Base-by-base conservation (phyloP, 2,329 filamentous ascomycete genomes). In the Trichoderma koningiopsis region DNA sequence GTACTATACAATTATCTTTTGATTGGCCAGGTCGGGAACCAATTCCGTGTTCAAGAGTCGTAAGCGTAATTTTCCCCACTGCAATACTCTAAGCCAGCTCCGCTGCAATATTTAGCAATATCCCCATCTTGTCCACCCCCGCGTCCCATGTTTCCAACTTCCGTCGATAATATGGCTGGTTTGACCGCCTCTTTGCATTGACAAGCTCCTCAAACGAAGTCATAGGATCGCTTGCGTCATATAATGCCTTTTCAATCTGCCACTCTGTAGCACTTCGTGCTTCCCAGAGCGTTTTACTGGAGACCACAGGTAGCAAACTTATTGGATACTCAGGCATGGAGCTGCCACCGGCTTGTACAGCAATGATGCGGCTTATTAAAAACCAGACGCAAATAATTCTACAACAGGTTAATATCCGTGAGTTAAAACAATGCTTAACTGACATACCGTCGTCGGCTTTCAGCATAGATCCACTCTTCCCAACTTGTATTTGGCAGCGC, bases 311-410 rank as follows among this genome's bases (percentile, higher is more conserved):
- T 11, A 61, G 3, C 13, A 61, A 47, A 16, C 11, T 47, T 1
- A 49, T 27, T 3, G 58, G 58, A 31, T 61, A 61, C 19, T 27
- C 37, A 22, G 24, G 16, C 24, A 61, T 61, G 16, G 29, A 22
- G n/a, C 24, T 31, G 10, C n/a, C n/a, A 11, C 19, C 29, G 8
- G n/a, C 22, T 4, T 29, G n/a, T 16, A 29, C 24, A 13, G 27
- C 31, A 22, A 61, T 29, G 27, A 61, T 61, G 16, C 37, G 58
- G 19, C 58, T 61, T 43, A 61, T 47, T 4, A 61, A 47, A 31
- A 61, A 61, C 58, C 58, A 61, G 3, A 61, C 24, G 40, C 58
- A 61, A 22, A 61, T 61, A 6, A 49, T 61, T 61, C 58, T 61
- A 33, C 5, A 2, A 8, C 7, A 22, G 11, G 11, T 61, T 31